Evolutionary conservation across 1,284 basidiomycete species (phyloP), one percentile per base, ranked within the genome.

Genomic region (Tilletia setariae): DNA sequence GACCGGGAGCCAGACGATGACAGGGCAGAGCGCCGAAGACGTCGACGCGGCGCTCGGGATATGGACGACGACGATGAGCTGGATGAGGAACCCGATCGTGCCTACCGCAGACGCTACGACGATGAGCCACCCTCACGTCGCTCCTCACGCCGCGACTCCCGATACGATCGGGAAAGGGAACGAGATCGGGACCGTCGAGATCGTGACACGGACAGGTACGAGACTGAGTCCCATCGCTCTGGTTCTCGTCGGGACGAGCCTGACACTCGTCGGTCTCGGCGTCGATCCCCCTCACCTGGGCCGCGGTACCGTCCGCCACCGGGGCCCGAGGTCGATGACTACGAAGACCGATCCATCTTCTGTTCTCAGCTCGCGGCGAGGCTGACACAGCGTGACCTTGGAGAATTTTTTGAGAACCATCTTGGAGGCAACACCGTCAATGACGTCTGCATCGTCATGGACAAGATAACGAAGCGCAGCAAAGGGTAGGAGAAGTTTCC

Each of bases 351-450:
- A 83, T 97, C 95, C 76, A 92, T 98, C 74, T 98, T 98, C 85
- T 94, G 97, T 83, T 94, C 94, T 78, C 95, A 98, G 85, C 89
- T 99, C 81, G 92, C 95, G 76, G 92, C 93, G 68, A 89, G 93
- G 79, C 89, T 98, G 82, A 95, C 93, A 69, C 93, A 94, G 79
- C 88, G 92, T 80, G 95, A 98, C 86, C 86, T 99, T 83, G 94
- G 94, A 72, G 92, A 95, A 84, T 98, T 99, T 86, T 98, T 99
- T 82, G 95, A 98, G 86, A 92, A 96, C 83, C 94, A 93, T 83
- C 87, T 97, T 42, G 94, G 94, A 30, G 91, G 78, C 61, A 90
- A 90, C 53, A 89, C 91, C 32, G 95, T 99, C 2, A 89, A 93
- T 85, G 95, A 98, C 79, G 93, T 94, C 21, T 87, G 93, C 71